Conservation (phyloP, 176 grass and related monocot genomes). For the Cenchrus fungigraminus region DNA sequence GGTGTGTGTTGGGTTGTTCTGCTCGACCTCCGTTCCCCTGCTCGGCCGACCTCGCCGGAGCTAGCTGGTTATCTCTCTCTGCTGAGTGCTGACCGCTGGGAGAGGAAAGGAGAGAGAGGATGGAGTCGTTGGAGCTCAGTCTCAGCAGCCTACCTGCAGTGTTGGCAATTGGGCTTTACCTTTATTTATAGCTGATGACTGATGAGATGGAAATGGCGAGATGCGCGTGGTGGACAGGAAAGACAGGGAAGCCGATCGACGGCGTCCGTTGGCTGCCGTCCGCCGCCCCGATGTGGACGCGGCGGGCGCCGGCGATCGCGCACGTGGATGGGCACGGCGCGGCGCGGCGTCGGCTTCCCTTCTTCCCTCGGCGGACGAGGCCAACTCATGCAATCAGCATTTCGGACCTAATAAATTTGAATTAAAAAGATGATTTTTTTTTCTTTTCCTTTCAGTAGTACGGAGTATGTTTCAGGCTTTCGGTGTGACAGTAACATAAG, state of each 20-base stretch:
- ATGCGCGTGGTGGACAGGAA: neutral
- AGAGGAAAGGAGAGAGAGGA: neutral
- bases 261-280: neutral
- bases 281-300: conserved; percentile 26
- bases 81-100: no score
- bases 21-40: no score
- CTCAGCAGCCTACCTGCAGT: neutral
- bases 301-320: neutral
- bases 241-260: neutral
- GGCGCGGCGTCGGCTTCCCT: neutral
- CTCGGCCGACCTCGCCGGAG: neutral
- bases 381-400: no score
- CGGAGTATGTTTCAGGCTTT: no score
- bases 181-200: conserved; percentile 21
- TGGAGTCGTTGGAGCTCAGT: no score
- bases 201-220: neutral
- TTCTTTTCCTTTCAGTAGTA: no score
- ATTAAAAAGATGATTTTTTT: no score
- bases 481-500: no score
- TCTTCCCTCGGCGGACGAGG: no score
- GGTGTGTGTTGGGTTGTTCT: neutral
- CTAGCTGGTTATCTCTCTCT: no score
- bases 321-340: conserved; percentile 36
- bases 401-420: no score
- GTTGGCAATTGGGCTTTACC: neutral